Evolutionary conservation across 169 alveolate genomes (phyloP).

Genomic region (Eimeria tenella): DNA sequence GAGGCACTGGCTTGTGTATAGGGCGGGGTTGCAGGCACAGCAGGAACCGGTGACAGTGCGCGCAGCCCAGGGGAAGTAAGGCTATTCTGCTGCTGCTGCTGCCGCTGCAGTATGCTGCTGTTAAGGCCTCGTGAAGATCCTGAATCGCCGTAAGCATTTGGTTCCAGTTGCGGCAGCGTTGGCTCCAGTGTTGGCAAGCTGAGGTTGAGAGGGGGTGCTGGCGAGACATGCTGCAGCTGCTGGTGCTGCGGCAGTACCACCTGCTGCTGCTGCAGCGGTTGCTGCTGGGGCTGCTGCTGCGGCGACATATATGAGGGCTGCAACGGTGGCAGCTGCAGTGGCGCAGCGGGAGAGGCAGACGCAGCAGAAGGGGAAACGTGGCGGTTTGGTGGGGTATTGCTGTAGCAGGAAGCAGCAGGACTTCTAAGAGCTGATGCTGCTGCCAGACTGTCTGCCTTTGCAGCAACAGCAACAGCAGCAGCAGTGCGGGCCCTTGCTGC

Average conservation of each 20-base stretch:
- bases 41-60: not conserved
- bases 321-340: slow-evolving; percentile 30
- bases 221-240: not conserved
- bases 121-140: not conserved
- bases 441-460: slow-evolving; percentile 44
- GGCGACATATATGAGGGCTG: not conserved
- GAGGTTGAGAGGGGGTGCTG: not conserved
- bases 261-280: slow-evolving; percentile 38
- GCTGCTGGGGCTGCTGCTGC: slow-evolving; percentile 36
- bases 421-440: slow-evolving; percentile 16
- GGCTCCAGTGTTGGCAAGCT: slow-evolving; percentile 10
- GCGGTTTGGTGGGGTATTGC: slow-evolving; percentile 14
- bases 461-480: slow-evolving; percentile 59
- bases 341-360: slow-evolving; percentile 3
- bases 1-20: not conserved
- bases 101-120: not conserved
- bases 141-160: too few relatives aligned
- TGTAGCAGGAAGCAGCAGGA: slow-evolving; percentile 33
- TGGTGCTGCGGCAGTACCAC: not conserved
- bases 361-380: not conserved
- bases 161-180: not conserved
- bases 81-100: not conserved
- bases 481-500: slow-evolving; percentile 55
- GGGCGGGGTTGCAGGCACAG: not conserved
- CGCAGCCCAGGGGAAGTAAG: not conserved